Evolutionary conservation across 2,329 filamentous ascomycete genomes (phyloP).

Genomic region (Venturia nashicola): DNA sequence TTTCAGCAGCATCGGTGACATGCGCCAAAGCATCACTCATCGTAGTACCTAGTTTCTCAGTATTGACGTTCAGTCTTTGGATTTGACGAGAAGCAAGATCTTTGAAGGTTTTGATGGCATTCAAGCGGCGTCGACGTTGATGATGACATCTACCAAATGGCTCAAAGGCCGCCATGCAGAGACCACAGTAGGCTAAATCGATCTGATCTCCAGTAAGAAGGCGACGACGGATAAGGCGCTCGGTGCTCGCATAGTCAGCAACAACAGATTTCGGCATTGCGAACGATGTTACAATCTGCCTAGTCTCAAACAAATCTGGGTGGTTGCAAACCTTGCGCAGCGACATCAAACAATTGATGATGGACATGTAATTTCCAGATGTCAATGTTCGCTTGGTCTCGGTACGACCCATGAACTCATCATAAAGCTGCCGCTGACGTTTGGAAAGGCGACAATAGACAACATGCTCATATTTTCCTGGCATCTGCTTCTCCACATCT

Average conservation of each 20-base stretch:
- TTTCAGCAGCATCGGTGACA: background rate
- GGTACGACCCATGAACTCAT: constrained; percentile 83
- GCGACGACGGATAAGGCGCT: constrained; percentile 54
- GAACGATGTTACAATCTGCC: constrained; percentile 93
- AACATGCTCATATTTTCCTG: constrained; percentile 93
- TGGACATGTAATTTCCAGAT: constrained; percentile 91
- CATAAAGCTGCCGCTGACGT: constrained; percentile 87
- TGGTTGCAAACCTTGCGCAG: constrained; percentile 97
- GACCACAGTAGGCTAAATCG: constrained; percentile 62
- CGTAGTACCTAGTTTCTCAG: constrained; percentile 29
- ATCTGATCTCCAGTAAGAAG: constrained; percentile 50
- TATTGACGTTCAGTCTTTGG: constrained; percentile 30
- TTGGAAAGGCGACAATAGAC: constrained; percentile 93
- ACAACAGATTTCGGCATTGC: constrained; percentile 73
- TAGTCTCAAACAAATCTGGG: constrained; percentile 89
- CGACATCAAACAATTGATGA: constrained; percentile 98
- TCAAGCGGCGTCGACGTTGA: constrained; percentile 30
- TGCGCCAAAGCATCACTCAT: constrained; percentile 11
- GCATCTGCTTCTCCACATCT: constrained; percentile 98
- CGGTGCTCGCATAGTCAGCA: constrained; percentile 61
- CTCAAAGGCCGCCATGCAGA: constrained; percentile 63
- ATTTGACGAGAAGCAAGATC: constrained; percentile 62
- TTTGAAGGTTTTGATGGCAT: constrained; percentile 56
- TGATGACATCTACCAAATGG: constrained; percentile 40
- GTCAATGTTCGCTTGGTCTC: constrained; percentile 82